Evolutionary conservation across 768 basidiomycete genomes (phyloP).

Genomic region (Chalciporus sphaerocephalus): DNA sequence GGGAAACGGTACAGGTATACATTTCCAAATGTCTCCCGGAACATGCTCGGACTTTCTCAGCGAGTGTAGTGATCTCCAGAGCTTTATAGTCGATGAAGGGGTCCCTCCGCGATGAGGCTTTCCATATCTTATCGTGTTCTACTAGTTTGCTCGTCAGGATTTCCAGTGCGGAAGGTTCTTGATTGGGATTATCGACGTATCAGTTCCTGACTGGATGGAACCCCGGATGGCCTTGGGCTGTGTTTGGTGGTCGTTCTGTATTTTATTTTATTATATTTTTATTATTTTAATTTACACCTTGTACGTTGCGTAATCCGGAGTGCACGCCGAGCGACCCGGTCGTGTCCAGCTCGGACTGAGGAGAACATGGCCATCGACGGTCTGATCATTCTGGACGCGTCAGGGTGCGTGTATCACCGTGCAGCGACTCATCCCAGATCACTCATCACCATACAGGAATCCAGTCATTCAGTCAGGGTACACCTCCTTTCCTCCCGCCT

Average conservation of each 20-base stretch:
- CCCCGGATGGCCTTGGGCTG: too few relatives aligned
- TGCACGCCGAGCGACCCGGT: too few relatives aligned
- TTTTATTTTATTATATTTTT: background rate
- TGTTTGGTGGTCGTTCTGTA: background rate
- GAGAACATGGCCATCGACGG: constrained; percentile 71
- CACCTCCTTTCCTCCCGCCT: constrained; percentile 67
- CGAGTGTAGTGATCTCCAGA: background rate
- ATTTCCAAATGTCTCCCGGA: background rate
- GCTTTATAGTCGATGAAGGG: background rate
- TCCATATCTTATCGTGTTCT: too few relatives aligned
- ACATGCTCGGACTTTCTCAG: background rate
- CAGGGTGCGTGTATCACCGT: constrained; percentile 49
- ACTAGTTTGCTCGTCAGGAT: too few relatives aligned
- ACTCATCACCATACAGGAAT: constrained; percentile 38
- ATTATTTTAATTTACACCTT: background rate
- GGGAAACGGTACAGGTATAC: background rate
- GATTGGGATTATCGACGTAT: background rate
- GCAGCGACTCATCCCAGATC: background rate
- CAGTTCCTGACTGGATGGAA: background rate
- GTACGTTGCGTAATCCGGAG: background rate
- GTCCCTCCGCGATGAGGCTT: background rate
- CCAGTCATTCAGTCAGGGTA: constrained; percentile 92
- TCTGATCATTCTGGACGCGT: constrained; percentile 70
- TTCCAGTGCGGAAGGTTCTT: background rate
- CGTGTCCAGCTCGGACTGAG: background rate